Evolutionary conservation across 768 basidiomycete genomes (phyloP).

Genomic region (Tephrocybe sp.): DNA sequence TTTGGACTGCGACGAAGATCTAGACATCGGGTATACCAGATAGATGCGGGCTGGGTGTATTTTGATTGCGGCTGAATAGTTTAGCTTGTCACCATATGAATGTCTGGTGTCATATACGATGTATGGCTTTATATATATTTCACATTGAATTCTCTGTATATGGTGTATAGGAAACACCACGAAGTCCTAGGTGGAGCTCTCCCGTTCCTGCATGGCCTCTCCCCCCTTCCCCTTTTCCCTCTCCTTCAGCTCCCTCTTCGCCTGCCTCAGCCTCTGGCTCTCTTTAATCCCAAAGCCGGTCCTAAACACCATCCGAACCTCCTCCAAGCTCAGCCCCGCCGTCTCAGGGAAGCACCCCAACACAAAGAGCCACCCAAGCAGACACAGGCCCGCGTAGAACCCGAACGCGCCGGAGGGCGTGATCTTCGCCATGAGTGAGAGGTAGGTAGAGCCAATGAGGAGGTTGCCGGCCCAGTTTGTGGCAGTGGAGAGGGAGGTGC

Average conservation of each 20-base stretch:
- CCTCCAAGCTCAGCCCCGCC: constrained; percentile 69
- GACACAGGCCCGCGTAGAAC: constrained; percentile 73
- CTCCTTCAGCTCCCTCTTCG: constrained; percentile 44
- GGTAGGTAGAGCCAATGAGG: constrained; percentile 77
- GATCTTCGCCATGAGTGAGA: constrained; percentile 72
- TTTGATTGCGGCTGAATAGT: too few species aligned
- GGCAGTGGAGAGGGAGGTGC: constrained; percentile 71
- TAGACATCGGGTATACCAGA: not conserved
- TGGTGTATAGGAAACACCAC: too few species aligned
- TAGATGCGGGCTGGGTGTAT: too few species aligned
- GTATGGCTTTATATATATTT: too few species aligned
- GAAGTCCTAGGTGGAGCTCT: too few species aligned
- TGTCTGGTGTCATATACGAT: too few species aligned
- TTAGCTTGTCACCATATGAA: too few species aligned
- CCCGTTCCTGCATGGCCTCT: too few species aligned
- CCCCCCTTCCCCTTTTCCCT: constrained; percentile 21
- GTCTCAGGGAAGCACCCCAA: constrained; percentile 78
- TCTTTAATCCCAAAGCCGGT: constrained; percentile 64
- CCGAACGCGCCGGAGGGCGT: constrained; percentile 78
- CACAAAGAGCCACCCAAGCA: constrained; percentile 70
- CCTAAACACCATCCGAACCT: constrained; percentile 62
- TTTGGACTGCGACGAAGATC: constrained; percentile 71
- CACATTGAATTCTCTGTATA: too few species aligned
- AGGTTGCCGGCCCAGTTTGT: constrained; percentile 81
- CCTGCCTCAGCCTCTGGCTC: constrained; percentile 47